Evolutionary conservation across 352 stramenopile genomes (phyloP).

Genomic region (Phytophthora cryptogea): DNA sequence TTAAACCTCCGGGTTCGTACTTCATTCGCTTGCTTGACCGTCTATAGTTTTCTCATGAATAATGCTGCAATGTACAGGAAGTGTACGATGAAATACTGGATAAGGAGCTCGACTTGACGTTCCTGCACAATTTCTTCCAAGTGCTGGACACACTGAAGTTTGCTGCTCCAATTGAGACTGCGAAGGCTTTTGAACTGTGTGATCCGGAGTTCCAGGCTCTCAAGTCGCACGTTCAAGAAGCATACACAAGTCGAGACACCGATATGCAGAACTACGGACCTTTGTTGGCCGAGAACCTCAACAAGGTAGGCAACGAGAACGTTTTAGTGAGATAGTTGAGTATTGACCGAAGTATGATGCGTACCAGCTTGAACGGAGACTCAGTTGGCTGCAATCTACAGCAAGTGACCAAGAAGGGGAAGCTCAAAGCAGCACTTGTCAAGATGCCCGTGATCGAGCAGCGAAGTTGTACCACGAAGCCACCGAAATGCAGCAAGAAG

Average conservation of each 20-base stretch:
- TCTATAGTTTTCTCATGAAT: neutral
- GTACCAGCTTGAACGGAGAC: conserved; percentile 18
- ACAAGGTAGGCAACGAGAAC: conserved; percentile 7
- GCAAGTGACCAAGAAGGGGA: conserved; percentile 38
- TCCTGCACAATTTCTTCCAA: conserved; percentile 49
- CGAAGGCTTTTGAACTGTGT: conserved; percentile 41
- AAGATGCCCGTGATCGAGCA: conserved; percentile 33
- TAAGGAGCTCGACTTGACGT: conserved; percentile 52
- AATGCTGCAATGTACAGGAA: conserved; percentile 28
- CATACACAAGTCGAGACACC: conserved; percentile 28
- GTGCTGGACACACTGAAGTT: conserved; percentile 45
- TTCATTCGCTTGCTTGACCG: neutral
- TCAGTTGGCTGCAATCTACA: conserved; percentile 34
- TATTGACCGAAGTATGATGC: neutral
- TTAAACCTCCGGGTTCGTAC: conserved; percentile 49
- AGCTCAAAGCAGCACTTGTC: conserved; percentile 36
- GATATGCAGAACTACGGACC: conserved; percentile 39
- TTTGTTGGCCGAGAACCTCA: conserved; percentile 25
- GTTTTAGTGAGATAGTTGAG: too few species aligned
- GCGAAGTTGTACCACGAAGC: conserved; percentile 38
- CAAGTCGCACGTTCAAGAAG: conserved; percentile 38
- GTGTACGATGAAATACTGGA: conserved; percentile 52
- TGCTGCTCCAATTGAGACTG: conserved; percentile 27
- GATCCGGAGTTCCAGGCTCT: conserved; percentile 51
- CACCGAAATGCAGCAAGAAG: conserved; percentile 30